A percentile compares a stretch with the other conserved stretches of the same genome.
phyloP scores from a whole-genome alignment of 2,329 filamentous ascomycete species.

The Talaromyces sp. region DNA sequence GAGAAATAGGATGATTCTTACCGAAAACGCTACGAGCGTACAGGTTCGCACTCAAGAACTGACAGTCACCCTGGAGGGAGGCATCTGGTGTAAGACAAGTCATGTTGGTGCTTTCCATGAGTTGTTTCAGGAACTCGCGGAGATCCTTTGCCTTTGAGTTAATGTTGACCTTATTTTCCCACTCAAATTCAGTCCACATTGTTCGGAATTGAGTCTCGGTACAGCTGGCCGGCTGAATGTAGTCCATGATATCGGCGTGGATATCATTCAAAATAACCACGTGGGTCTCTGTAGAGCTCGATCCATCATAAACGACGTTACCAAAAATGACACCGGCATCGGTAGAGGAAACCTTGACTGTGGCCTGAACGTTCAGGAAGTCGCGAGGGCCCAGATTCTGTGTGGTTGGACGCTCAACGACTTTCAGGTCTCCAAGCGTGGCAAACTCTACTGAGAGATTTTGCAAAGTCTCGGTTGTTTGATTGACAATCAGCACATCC shows the following conservation, averaged over 20 bases:
- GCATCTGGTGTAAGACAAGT: conserved; percentile 94
- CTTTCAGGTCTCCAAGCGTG: conserved; percentile 95
- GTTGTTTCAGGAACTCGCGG: conserved; percentile 82
- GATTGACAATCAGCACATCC: conserved; percentile 93
- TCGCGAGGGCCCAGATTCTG: conserved; percentile 94
- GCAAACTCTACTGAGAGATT: conserved; percentile 97
- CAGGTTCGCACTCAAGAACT: conserved; percentile 93
- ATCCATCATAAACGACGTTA: conserved; percentile 94
- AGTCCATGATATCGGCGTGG: conserved; percentile 99
- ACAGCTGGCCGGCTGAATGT: conserved; percentile 94
- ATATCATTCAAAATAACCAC: conserved; percentile 98
- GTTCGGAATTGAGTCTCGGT: conserved; percentile 97
- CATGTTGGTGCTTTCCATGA: conserved; percentile 99
- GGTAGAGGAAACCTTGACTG: conserved; percentile 96
- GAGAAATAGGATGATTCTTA: conserved; percentile 49
- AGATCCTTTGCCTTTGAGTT: conserved; percentile 93
- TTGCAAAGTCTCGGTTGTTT: conserved; percentile 92
- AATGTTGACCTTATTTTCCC: conserved; percentile 99
- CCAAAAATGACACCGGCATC: conserved; percentile 98
- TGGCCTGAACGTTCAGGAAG: conserved; percentile 97
- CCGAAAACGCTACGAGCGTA: conserved; percentile 97
- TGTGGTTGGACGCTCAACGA: conserved; percentile 91
- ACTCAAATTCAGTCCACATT: conserved; percentile 99
- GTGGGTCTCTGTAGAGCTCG: conserved; percentile 85
- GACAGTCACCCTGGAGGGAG: conserved; percentile 92